These are phyloP conservation scores for Tritrichomonas foetus DNA, from an alignment of 208 protist species.

Conservation along the genomic window DNA sequence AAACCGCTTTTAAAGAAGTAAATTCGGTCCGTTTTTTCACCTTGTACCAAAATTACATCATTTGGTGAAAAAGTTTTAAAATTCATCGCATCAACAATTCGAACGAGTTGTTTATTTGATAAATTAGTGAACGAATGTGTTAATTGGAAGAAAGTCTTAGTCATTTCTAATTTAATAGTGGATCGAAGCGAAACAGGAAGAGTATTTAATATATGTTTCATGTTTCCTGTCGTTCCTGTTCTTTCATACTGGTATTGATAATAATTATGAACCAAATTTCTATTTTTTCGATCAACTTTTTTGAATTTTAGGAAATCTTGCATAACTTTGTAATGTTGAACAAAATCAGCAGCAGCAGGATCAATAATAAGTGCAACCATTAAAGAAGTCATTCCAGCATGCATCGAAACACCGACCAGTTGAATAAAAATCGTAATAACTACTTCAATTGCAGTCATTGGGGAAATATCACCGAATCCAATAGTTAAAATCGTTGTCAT, in stretches of 20 bases:
- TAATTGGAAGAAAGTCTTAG: not conserved
- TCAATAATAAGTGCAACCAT: not conserved
- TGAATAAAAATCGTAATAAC: not conserved
- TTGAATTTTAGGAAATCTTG: slow-evolving; percentile 15
- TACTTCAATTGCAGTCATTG: not conserved
- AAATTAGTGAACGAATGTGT: not conserved
- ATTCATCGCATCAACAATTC: not conserved
- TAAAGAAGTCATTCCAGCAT: not conserved
- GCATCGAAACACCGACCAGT: not conserved
- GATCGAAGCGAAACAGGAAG: not conserved
- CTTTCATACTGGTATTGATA: not conserved
- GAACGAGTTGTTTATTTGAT: not conserved
- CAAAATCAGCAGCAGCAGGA: not conserved
- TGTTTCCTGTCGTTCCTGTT: not conserved
- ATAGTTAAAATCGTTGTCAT: slow-evolving; percentile 6
- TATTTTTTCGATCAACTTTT: not conserved
- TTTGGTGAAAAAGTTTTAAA: not conserved
- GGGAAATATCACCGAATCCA: slow-evolving; percentile 13
- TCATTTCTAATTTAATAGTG: slow-evolving; percentile 29
- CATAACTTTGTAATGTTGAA: slow-evolving; percentile 1
- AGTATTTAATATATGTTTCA: not conserved
- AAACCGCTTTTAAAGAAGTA: not conserved
- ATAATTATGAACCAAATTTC: not conserved
- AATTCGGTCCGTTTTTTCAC: not conserved
- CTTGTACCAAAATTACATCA: not conserved